These are phyloP conservation scores for Trichoderma semiorbis DNA, from an alignment of 2,329 filamentous ascomycete species.

Conservation along the genomic window DNA sequence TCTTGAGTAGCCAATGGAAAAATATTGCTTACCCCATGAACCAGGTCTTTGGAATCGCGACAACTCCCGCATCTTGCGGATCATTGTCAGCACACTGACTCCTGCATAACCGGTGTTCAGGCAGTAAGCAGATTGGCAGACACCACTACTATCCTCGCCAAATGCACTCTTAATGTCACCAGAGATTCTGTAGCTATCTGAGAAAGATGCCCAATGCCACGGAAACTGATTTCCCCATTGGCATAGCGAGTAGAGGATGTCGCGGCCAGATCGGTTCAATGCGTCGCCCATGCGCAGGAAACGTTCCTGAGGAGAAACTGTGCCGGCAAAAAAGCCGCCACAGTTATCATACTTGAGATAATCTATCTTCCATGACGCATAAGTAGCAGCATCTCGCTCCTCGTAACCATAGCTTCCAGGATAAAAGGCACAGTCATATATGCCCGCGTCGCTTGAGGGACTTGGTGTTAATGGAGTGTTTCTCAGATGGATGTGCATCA, in stretches of 20 bases:
- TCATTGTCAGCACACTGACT: neutral
- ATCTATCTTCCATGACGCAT: neutral
- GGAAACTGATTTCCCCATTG: neutral
- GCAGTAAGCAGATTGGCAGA: neutral
- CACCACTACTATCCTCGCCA: neutral
- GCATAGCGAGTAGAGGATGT: neutral
- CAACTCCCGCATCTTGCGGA: neutral
- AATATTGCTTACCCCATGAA: neutral
- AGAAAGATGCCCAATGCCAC: neutral
- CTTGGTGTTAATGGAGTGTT: neutral
- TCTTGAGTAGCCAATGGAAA: neutral
- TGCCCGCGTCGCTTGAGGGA: neutral
- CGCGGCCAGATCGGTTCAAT: neutral
- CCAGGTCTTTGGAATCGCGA: neutral
- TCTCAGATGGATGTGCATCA: neutral
- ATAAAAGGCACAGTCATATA: neutral
- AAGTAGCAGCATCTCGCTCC: neutral
- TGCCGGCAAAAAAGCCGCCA: neutral
- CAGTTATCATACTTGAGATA: neutral
- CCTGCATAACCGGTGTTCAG: neutral
- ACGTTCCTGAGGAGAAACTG: neutral
- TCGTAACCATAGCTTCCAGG: neutral
- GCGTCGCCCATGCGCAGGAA: neutral
- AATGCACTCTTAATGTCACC: neutral
- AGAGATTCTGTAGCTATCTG: neutral